Evolutionary conservation across 306 rosid species (phyloP), one percentile per base, ranked within the genome.

Genomic region (Pueraria montana): DNA sequence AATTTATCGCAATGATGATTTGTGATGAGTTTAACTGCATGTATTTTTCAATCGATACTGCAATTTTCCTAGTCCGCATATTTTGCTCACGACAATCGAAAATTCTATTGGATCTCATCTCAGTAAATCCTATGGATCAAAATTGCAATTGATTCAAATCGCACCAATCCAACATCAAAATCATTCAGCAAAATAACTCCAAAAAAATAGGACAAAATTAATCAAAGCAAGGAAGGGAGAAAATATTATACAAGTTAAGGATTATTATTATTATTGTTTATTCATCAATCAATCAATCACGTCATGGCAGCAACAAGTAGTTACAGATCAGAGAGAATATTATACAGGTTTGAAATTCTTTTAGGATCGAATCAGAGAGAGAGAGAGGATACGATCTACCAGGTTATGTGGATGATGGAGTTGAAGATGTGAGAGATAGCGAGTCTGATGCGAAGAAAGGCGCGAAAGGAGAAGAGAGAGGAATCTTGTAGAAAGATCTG

Each of bases 341-440:
- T n/a, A n/a, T n/a, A 38, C 20, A 48, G 18, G 68, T 40, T 73
- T 23, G 30, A n/a, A 14, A 3, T 18, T 43, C 6, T 30, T 65
- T 23, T 4, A 79, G 34, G 83, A 79, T 70, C 65, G 16, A 71
- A 75, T 68, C n/a, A 23, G 13, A 52, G 2, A 38, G 30, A 20
- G 1, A 6, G 7, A 74, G 9, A 0, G 6, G n/a, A 16, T 9
- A 0, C 23, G 6, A 66, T 73, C 84, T 89, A 92, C 89, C 90
- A 76, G 86, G 88, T 23, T 42, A 74, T 6, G 72, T 79, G 88
- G 76, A 80, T 0, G 50, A 95, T 52, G 67, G 89, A 82, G 72
- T 53, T 78, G 91, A 90, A 85, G 91, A 96, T 66, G 27, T 97
- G 91, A 72, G 94, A 88, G 82, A 88, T 74, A 62, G 88, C 94